A percentile compares a stretch with the other conserved stretches of the same genome.
Evolutionary conservation across 2,329 filamentous ascomycete genomes (phyloP).

Genomic region (Penicillium fuscoglaucum): DNA sequence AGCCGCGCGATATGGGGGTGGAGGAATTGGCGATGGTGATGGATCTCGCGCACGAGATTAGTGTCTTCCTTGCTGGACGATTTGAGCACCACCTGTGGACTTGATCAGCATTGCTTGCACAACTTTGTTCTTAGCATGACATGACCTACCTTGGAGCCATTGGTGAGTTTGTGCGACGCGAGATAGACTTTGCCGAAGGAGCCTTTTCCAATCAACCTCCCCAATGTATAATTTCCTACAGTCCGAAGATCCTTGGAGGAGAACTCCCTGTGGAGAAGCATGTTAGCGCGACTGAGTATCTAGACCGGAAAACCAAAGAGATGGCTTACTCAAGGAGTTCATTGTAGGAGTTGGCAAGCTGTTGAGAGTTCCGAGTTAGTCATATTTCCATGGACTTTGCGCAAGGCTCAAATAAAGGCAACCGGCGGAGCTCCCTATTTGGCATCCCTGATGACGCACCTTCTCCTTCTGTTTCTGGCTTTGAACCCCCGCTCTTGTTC

Average conservation of each 20-base stretch:
- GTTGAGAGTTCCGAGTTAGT: conserved; percentile 22
- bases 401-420: not conserved
- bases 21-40: conserved; percentile 96
- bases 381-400: conserved; percentile 1
- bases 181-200: conserved; percentile 99
- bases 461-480: conserved; percentile 61
- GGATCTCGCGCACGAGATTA: conserved; percentile 95
- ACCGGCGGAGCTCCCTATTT: not conserved
- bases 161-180: conserved; percentile 93
- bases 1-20: conserved; percentile 95
- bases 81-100: conserved; percentile 85
- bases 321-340: conserved; percentile 82
- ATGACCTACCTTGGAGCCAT: conserved; percentile 80
- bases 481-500: conserved; percentile 54
- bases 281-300: conserved; percentile 13
- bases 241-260: conserved; percentile 84
- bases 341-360: conserved; percentile 97
- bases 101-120: conserved; percentile 9
- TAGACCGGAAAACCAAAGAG: not conserved
- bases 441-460: conserved; percentile 38
- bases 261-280: conserved; percentile 70
- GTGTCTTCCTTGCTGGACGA: conserved; percentile 94
- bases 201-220: conserved; percentile 90
- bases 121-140: not conserved
- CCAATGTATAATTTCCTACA: conserved; percentile 92